These are phyloP conservation scores for Tylopilus orsonianus DNA, from an alignment of 1,284 basidiomycete species.

Conservation along the genomic window DNA sequence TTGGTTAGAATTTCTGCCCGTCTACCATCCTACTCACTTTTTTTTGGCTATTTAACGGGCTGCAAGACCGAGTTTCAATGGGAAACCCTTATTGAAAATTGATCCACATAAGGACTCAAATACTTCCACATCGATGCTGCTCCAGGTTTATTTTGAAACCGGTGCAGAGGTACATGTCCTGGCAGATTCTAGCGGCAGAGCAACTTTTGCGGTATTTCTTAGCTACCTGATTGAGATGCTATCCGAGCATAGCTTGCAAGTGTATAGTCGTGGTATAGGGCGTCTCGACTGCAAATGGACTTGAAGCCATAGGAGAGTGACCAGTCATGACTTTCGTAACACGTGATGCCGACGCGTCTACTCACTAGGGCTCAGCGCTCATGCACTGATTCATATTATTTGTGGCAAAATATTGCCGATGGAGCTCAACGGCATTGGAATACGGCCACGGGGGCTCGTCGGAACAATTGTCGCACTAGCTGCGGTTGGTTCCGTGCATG, in stretches of 20 bases:
- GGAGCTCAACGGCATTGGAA: constrained; percentile 27
- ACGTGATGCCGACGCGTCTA: constrained; percentile 29
- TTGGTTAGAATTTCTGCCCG: too few relatives aligned
- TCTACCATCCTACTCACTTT: neutral
- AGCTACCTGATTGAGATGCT: neutral
- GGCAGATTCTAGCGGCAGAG: neutral
- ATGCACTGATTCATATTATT: constrained; percentile 7
- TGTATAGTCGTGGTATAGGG: too few relatives aligned
- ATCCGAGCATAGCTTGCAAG: neutral
- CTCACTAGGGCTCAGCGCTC: neutral
- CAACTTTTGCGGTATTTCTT: neutral
- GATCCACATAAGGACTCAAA: neutral
- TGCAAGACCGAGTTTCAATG: neutral
- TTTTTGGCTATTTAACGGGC: too few relatives aligned
- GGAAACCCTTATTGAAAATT: too few relatives aligned
- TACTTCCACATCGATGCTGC: neutral
- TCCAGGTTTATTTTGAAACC: neutral
- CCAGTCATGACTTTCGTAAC: constrained; percentile 23
- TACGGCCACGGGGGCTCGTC: constrained; percentile 9
- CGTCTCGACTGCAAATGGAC: too few relatives aligned
- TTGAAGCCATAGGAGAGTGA: too few relatives aligned
- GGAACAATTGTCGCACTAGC: constrained; percentile 1
- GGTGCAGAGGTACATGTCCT: neutral
- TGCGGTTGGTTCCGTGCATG: constrained; percentile 8
- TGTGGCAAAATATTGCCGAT: constrained; percentile 24